Conservation (phyloP, 768 basidiomycete species). For the Pisolithus albus region DNA sequence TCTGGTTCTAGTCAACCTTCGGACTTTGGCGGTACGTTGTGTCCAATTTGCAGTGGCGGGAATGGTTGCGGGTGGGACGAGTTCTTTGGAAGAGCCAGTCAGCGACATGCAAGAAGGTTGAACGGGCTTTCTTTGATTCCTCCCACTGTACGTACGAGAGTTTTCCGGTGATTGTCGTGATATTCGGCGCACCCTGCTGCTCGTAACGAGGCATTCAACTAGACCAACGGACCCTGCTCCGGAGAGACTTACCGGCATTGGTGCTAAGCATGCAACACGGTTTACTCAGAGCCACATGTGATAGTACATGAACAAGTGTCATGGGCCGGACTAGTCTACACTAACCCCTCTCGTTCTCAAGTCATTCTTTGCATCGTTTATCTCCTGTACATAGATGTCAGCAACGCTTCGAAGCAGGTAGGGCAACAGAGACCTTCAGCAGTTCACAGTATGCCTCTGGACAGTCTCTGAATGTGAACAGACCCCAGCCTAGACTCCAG, state of each 20-base stretch:
- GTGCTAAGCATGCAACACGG: neutral
- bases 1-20: conserved; percentile 73
- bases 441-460: conserved; percentile 74
- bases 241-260: neutral
- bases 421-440: conserved; percentile 40
- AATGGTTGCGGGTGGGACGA: conserved; percentile 18
- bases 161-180: too few relatives aligned
- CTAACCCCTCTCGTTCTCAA: conserved; percentile 52
- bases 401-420: neutral
- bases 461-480: conserved; percentile 69
- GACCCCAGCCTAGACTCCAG: conserved; percentile 68
- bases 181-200: too few relatives aligned
- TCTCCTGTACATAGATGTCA: conserved; percentile 42
- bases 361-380: conserved; percentile 50
- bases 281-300: neutral
- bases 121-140: conserved; percentile 5
- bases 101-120: conserved; percentile 21
- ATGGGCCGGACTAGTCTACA: conserved; percentile 38
- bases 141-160: too few relatives aligned
- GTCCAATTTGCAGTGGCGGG: conserved; percentile 47
- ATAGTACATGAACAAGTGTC: neutral
- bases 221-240: too few relatives aligned
- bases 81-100: conserved; percentile 2
- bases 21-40: conserved; percentile 64
- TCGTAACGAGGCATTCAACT: too few relatives aligned